phyloP scores from a whole-genome alignment of 83 land plant genomes.

The Diphasiastrum complanatum region DNA sequence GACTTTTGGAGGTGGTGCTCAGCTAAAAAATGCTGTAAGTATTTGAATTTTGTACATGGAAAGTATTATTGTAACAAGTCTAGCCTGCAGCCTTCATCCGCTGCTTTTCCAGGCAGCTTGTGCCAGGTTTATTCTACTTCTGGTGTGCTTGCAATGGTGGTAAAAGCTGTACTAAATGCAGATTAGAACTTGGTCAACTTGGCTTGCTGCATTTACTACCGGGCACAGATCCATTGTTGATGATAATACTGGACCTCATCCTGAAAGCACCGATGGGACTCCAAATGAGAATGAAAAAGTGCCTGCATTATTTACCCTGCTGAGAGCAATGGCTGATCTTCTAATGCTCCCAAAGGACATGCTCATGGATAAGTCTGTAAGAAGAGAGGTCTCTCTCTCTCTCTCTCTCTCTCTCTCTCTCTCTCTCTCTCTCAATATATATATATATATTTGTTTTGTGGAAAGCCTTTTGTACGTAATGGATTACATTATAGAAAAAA shows the following conservation, averaged over 20 bases:
- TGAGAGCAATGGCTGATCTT: conserved; percentile 24
- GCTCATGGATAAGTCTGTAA: conserved; percentile 29
- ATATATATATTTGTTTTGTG: not conserved
- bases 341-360: conserved; percentile 33
- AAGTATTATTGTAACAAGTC: not conserved
- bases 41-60: not conserved
- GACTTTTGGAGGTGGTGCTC: conserved; percentile 96
- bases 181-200: conserved; percentile 80
- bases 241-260: not conserved
- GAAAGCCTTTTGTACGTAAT: not conserved
- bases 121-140: not conserved
- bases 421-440: no score
- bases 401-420: no score
- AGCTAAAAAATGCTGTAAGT: conserved; percentile 85
- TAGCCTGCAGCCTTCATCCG: not conserved
- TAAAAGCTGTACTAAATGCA: conserved; percentile 20
- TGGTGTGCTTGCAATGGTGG: not conserved
- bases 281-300: conserved; percentile 22
- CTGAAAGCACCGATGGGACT: conserved; percentile 6
- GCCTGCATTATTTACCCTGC: conserved; percentile 14
- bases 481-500: not conserved
- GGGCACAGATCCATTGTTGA: conserved; percentile 7
- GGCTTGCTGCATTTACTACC: conserved; percentile 23
- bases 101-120: not conserved
- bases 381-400: conserved; percentile 28